Evolutionary conservation across 2,329 filamentous ascomycete species (phyloP), one percentile per base, ranked within the genome.

Genomic region (Fusarium sacchari): DNA sequence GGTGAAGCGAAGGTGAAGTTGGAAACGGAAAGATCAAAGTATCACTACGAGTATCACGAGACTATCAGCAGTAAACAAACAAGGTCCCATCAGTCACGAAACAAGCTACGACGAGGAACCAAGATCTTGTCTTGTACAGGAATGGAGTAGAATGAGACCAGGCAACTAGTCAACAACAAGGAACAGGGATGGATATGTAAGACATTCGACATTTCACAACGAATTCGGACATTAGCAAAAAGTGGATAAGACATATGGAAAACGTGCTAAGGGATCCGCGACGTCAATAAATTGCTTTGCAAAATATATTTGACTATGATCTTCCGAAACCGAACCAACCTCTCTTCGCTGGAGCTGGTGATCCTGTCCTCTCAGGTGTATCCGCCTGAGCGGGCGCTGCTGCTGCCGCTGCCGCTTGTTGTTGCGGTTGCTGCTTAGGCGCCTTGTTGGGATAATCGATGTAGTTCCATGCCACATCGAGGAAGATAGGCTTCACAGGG

Each of bases 391-490:
- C 70, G 36, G 77, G 67, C 37, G 74, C 72, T 30, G 75, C 71
- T 13, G 69, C 74, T 75, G 75, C 71, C 11, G 69, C 74, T 75
- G 44, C 15, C 24, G n/a, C n/a, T 28, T n/a, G n/a, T 39, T 53
- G 50, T 17, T 53, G 13, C 32, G 22, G 49, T 4, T 53, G 49
- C 32, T 53, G 34, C 50, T 58, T 76, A 12, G 80, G 79, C 37
- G 82, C 75, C 76, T 90, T 90, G 39, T 91, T 91, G 1, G 95
- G 95, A 80, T 99, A 99, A 55, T 94, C 91, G 71, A 99, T 95
- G 81, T 98, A 98, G 81, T 98, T 98, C 93, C 94, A 99, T 15
- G 96, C 96, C 13, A 97, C 92, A 80, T 99, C 96, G 67, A 98
- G 90, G 86, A 98, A 98, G 39, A 98, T 87, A 34, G 96, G 96